Conservation (phyloP, 495 filamentous ascomycete species). For the Trichoderma virens region DNA sequence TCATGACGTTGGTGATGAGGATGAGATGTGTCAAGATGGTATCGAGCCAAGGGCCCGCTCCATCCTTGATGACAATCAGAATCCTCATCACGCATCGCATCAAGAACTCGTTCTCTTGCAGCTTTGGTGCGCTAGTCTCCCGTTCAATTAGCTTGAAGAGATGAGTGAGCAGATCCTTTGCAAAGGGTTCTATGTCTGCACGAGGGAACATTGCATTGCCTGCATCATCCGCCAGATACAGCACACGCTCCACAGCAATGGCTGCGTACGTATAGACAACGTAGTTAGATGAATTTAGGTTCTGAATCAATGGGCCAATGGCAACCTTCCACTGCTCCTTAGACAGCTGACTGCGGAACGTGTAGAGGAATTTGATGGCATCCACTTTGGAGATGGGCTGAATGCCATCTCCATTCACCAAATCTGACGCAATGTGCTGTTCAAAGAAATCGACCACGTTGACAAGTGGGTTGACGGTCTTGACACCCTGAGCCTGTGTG, state of each 20-base stretch:
- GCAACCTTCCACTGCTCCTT: slow-evolving; percentile 81
- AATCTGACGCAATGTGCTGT: slow-evolving; percentile 75
- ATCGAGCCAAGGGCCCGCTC: slow-evolving; percentile 60
- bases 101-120: slow-evolving; percentile 97
- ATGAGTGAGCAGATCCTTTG: slow-evolving; percentile 81
- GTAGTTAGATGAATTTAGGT: slow-evolving; percentile 78
- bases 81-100: slow-evolving; percentile 98
- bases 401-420: slow-evolving; percentile 55
- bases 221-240: slow-evolving; percentile 67
- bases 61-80: slow-evolving; percentile 81
- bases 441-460: slow-evolving; percentile 91
- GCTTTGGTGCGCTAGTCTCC: slow-evolving; percentile 73
- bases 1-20: slow-evolving; percentile 79
- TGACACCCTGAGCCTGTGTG: slow-evolving; percentile 79
- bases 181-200: slow-evolving; percentile 62
- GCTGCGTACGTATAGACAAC: slow-evolving; percentile 96
- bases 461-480: slow-evolving; percentile 73
- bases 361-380: slow-evolving; percentile 94
- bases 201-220: slow-evolving; percentile 68
- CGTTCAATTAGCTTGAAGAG: slow-evolving; percentile 86
- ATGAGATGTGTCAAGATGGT: slow-evolving; percentile 68
- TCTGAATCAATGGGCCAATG: slow-evolving; percentile 82
- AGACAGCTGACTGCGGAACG: slow-evolving; percentile 82
- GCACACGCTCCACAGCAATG: slow-evolving; percentile 82
- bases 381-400: slow-evolving; percentile 91